These are phyloP conservation scores for Xylaria bambusicola DNA, from an alignment of 495 filamentous ascomycete species.

Conservation along the genomic window DNA sequence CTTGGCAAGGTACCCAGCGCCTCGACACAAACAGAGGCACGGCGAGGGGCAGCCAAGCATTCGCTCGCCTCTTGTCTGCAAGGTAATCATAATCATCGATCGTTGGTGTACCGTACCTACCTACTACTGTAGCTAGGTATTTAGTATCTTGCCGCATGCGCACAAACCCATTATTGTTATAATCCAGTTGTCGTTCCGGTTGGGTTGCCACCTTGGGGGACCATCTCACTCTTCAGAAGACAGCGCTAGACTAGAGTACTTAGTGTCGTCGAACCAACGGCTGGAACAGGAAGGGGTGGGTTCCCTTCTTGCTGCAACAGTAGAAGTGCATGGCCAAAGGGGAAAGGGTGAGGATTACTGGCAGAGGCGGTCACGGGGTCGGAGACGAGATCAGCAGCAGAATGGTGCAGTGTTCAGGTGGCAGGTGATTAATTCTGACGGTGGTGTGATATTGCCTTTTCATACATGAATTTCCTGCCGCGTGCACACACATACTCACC, in stretches of 20 bases:
- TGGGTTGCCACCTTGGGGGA: no score
- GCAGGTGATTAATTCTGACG: conserved; percentile 1
- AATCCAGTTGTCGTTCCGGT: no score
- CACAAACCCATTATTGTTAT: no score
- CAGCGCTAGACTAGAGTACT: not conserved
- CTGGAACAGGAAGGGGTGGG: not conserved
- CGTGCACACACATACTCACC: no score
- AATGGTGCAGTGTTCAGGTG: conserved; percentile 1
- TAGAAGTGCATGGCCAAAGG: no score
- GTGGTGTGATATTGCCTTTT: not conserved
- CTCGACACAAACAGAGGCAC: not conserved
- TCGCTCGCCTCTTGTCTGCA: conserved; percentile 2
- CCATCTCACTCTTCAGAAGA: conserved; percentile 1
- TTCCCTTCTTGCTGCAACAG: not conserved
- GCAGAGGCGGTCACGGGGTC: conserved; percentile 16
- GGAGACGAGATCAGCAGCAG: conserved; percentile 10
- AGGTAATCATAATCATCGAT: conserved; percentile 13
- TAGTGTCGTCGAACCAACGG: not conserved
- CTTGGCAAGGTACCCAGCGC: no score
- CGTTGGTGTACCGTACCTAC: conserved; percentile 7
- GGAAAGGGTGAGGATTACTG: no score
- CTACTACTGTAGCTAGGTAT: not conserved
- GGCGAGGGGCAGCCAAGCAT: conserved; percentile 2
- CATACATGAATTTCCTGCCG: no score
- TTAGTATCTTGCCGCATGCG: no score